These are phyloP conservation scores for Buddleja alternifolia DNA, from an alignment of 257 asterid species.

Conservation along the genomic window DNA sequence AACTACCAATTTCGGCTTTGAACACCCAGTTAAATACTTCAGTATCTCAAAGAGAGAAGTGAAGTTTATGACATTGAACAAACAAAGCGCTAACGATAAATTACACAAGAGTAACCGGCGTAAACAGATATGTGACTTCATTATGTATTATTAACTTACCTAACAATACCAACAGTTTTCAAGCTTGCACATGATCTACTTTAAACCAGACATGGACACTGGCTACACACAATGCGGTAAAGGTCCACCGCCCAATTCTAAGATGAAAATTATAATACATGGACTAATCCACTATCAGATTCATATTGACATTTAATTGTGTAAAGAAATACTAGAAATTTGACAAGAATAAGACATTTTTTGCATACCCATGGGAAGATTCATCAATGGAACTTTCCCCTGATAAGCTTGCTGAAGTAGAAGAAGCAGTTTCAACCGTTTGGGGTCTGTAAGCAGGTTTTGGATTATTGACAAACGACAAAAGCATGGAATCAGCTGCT, in stretches of 20 bases:
- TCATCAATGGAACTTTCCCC: constrained; percentile 38
- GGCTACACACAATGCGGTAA: not conserved
- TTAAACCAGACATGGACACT: not conserved
- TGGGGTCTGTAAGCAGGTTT: constrained; percentile 48
- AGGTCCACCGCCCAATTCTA: not conserved
- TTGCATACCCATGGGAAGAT: constrained; percentile 61
- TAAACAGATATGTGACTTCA: constrained; percentile 7
- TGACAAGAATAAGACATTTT: constrained; percentile 3
- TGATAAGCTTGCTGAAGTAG: constrained; percentile 44
- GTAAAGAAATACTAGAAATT: not conserved
- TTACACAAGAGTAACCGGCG: not conserved
- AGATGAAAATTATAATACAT: not conserved
- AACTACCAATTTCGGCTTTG: not conserved
- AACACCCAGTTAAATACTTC: not conserved
- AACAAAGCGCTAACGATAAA: not conserved
- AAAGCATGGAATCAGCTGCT: constrained; percentile 61
- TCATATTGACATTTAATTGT: not conserved
- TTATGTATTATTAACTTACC: no score
- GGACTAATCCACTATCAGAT: constrained; percentile 1
- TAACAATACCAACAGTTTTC: no score
- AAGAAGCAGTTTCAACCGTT: constrained; percentile 37
- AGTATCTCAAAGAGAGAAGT: not conserved
- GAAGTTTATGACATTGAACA: not conserved
- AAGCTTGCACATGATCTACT: constrained; percentile 6
- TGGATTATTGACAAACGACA: constrained; percentile 70